Base-by-base conservation (phyloP, 2,329 filamentous ascomycete species). In the Clarireedia hainanense region DNA sequence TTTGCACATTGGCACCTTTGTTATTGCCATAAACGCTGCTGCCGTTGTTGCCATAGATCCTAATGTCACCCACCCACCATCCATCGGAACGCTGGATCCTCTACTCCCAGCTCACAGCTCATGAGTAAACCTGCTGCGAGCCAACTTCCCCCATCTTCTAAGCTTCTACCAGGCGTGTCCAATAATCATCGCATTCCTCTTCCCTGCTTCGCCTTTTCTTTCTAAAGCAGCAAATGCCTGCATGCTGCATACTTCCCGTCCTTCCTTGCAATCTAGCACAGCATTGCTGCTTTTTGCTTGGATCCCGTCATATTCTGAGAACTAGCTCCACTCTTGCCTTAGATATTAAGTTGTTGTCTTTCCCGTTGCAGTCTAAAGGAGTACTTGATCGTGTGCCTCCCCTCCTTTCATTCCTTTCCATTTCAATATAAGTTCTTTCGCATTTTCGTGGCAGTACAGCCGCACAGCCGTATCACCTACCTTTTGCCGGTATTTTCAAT, bases 381-480 rank as follows among this genome's bases (percentile, higher is more conserved):
- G 34, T 55, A 50, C 45, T 55, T 55, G 52, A 55, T 55, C 52
- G 52, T 55, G 52, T 55, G 52, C 24, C 39, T 49, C 45, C 24
- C 15, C 45, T 46, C 26, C 34, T 14, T 54, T 10, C 3, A 27
- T 42, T 24, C 27, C 15, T 15, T 39, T 9, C 17, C n/a, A 15
- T 49, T 30, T 53, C n/a, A n/a, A 17, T 48, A 39, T 26, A 4
- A 40, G n/a, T n/a, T 26, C 30, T 23, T 47, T n/a, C 27, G 27
- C 10, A 23, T 30, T 45, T 34, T 15, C 26, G 43, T 20, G 20
- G 40, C 20, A 6, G 20, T 10, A n/a, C 39, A 12, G 40, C n/a
- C 14, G 15, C 17, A 42, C 27, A 14, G 40, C n/a, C 14, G 15
- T 12, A 34, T 34, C 30, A 12, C 30, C 10, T 34, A 34, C 30